Base-by-base conservation (phyloP, 2,329 filamentous ascomycete species). In the Xylariales sp. region DNA sequence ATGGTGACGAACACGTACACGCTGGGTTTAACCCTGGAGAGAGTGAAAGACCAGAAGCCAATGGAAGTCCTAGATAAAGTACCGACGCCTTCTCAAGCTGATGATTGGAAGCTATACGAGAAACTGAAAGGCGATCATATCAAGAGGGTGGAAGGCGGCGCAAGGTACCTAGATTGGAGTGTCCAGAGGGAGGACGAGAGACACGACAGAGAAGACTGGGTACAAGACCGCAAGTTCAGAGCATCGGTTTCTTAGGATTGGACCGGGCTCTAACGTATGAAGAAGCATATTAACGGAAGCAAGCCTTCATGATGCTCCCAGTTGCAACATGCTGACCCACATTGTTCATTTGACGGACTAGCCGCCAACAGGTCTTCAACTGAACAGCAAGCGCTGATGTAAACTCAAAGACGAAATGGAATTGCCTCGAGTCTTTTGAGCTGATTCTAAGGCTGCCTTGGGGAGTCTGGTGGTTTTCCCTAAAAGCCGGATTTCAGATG, bases 51-150 rank as follows among this genome's bases (percentile, higher is more conserved):
- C 9, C 72, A 77, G 48, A 59, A 43, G 2, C 48, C 68, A 2
- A 58, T 76, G 45, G 55, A 66, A 6, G 59, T 69, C 5, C 48
- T 78, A 7, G 46, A 55, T n/a, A 43, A 49, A n/a, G 62, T 76
- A 10, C 76, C 76, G 0, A 63, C 55, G 9, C 75, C 76, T 2
- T 76, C 74, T 2, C 71, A 80, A 52, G 48, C 76, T 5, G 77
- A 80, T 45, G 75, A 80, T 44, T 80, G 73, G 74, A 44, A 59
- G 2, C 50, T 76, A 7, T 78, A 71, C 53, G 62, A 73, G 48
- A 69, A 66, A 47, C 53, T 66, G 21, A 65, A 74, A 52, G 65
- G 60, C 9, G 66, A 67, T 38, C 62, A 62, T 53, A 60, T 69
- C 39, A 63, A 61, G 42, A 49, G 63, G 36, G 51, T 56, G 3